Conservation (phyloP, 2,329 filamentous ascomycete species). For the Pseudogymnoascus sp. region DNA sequence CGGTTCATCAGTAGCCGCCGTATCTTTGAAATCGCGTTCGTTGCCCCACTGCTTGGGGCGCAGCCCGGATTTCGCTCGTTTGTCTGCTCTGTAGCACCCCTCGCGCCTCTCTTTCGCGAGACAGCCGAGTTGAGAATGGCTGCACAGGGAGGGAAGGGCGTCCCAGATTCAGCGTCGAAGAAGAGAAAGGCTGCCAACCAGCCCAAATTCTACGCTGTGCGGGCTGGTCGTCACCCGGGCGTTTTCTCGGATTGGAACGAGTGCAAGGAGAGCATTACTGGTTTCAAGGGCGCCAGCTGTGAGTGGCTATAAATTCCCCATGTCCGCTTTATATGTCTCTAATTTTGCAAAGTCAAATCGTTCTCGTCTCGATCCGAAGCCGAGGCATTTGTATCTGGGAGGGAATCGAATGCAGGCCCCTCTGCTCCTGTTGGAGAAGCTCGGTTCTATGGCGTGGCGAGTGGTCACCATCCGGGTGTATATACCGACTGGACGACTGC, state of each 20-base stretch:
- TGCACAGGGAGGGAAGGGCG: neutral
- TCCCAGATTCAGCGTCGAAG: constrained; percentile 14
- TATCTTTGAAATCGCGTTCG: neutral
- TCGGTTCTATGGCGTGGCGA: constrained; percentile 52
- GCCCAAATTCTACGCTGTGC: constrained; percentile 56
- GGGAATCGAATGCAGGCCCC: constrained; percentile 32
- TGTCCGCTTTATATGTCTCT: neutral
- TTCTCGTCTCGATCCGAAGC: constrained; percentile 69
- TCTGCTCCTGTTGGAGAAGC: constrained; percentile 29
- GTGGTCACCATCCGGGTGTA: constrained; percentile 50
- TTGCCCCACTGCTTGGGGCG: neutral
- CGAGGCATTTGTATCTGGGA: constrained; percentile 65
- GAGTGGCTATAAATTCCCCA: constrained; percentile 31
- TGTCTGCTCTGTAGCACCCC: neutral
- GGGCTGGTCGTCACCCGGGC: constrained; percentile 46
- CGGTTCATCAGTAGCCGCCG: neutral
- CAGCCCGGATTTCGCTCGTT: neutral
- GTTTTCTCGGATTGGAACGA: constrained; percentile 56
- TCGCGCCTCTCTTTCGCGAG: neutral
- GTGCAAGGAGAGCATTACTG: constrained; percentile 51
- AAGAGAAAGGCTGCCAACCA: constrained; percentile 19
- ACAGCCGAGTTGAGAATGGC: neutral
- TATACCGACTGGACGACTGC: constrained; percentile 62
- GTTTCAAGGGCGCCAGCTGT: constrained; percentile 60
- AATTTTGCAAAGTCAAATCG: constrained; percentile 54